These are phyloP conservation scores for Phaeosphaeriaceae sp. DNA, from an alignment of 2,329 filamentous ascomycete genomes.

Conservation along the genomic window DNA sequence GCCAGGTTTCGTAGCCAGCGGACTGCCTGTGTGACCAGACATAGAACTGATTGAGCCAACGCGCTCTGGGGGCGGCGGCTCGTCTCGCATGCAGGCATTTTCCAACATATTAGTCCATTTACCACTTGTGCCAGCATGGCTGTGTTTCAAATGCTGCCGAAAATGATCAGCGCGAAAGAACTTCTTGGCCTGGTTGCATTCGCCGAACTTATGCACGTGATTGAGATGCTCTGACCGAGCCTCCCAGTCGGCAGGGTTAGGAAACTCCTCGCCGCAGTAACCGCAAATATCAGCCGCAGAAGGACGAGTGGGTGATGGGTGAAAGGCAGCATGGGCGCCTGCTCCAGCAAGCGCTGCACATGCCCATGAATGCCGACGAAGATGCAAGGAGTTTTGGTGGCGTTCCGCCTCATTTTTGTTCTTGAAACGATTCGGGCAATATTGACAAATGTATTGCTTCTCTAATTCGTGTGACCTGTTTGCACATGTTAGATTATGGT, in stretches of 20 bases:
- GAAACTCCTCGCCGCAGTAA: slow-evolving; percentile 93
- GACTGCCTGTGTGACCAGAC: slow-evolving; percentile 31
- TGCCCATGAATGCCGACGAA: slow-evolving; percentile 94
- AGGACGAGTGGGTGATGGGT: slow-evolving; percentile 73
- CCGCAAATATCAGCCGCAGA: slow-evolving; percentile 78
- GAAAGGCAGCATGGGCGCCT: slow-evolving; percentile 79
- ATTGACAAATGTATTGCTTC: slow-evolving; percentile 94
- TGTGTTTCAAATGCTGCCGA: slow-evolving; percentile 96
- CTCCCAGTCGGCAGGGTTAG: slow-evolving; percentile 88
- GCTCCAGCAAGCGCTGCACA: slow-evolving; percentile 80
- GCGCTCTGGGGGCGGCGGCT: slow-evolving; percentile 63
- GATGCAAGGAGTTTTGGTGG: slow-evolving; percentile 92
- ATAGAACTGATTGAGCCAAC: slow-evolving; percentile 42
- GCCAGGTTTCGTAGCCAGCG: slow-evolving; percentile 43
- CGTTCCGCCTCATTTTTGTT: slow-evolving; percentile 98
- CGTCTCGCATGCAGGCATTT: slow-evolving; percentile 94
- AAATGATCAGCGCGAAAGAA: slow-evolving; percentile 98
- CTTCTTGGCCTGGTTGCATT: slow-evolving; percentile 98
- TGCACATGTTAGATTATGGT: slow-evolving; percentile 27
- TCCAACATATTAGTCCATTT: slow-evolving; percentile 99
- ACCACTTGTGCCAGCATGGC: slow-evolving; percentile 91
- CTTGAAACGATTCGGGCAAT: slow-evolving; percentile 95
- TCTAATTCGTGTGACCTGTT: slow-evolving; percentile 84
- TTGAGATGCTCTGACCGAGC: slow-evolving; percentile 84
- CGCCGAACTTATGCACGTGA: slow-evolving; percentile 92